phyloP scores from a whole-genome alignment of 2,329 filamentous ascomycete species.

The Myriosclerotinia scirpicola region DNA sequence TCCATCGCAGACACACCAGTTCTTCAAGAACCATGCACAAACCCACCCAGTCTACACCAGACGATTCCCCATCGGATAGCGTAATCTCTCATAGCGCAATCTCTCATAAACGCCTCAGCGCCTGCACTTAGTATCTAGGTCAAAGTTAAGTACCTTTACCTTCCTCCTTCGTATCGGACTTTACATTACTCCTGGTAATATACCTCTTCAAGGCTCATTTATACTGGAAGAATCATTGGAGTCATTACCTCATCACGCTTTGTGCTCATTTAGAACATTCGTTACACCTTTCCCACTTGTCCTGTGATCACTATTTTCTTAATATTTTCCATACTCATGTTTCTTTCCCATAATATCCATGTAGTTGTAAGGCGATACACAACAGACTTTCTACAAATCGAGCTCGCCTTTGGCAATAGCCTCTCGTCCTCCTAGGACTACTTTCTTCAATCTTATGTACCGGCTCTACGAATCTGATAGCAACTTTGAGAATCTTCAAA shows the following conservation, averaged over 20 bases:
- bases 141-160: conserved; percentile 11
- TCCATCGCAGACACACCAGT: conserved; percentile 9
- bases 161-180: neutral
- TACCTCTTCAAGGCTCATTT: neutral
- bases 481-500: conserved; percentile 27
- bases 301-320: neutral
- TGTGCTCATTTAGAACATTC: neutral
- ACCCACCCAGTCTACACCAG: conserved; percentile 14
- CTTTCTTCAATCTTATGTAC: conserved; percentile 1
- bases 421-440: neutral
- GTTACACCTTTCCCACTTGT: neutral
- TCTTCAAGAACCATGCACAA: conserved; percentile 20
- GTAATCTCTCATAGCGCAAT: conserved; percentile 24
- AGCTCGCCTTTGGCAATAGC: conserved; percentile 7
- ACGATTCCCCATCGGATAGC: conserved; percentile 16
- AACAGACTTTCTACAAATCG: conserved; percentile 3
- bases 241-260: conserved; percentile 2
- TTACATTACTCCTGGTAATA: conserved; percentile 15
- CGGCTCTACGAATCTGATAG: neutral
- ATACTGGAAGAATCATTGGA: conserved; percentile 2
- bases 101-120: conserved; percentile 22
- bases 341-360: conserved; percentile 2
- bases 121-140: conserved; percentile 13
- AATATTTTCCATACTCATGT: neutral
- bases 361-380: neutral